Evolutionary conservation across 2,329 filamentous ascomycete genomes (phyloP).

Genomic region (Pestalotiopsis sp.): DNA sequence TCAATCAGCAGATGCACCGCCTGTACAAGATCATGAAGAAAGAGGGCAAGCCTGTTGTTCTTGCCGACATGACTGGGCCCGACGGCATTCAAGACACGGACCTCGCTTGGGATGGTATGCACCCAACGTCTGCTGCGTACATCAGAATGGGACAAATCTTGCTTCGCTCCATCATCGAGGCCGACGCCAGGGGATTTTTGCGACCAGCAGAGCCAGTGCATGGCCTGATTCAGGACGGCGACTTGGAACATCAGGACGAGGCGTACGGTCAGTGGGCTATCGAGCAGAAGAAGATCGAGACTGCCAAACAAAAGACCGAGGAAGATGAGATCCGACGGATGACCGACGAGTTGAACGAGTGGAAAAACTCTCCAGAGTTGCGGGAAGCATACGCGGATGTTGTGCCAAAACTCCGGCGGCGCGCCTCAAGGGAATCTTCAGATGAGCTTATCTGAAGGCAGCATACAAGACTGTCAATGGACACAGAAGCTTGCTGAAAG

Average conservation of each 20-base stretch:
- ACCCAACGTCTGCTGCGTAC: constrained; percentile 24
- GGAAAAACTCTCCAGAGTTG: neutral
- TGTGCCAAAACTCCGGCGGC: neutral
- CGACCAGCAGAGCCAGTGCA: constrained; percentile 18
- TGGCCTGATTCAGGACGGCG: constrained; percentile 21
- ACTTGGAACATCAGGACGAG: constrained; percentile 16
- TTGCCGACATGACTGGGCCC: constrained; percentile 26
- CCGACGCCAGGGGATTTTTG: constrained; percentile 18
- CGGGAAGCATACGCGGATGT: neutral
- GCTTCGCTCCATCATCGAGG: constrained; percentile 20
- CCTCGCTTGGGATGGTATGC: constrained; percentile 26
- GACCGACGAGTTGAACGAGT: constrained; percentile 11
- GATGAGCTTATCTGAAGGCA: neutral
- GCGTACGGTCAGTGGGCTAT: constrained; percentile 7
- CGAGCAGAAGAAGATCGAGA: constrained; percentile 1
- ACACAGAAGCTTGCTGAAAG: neutral
- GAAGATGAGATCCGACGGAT: constrained; percentile 13
- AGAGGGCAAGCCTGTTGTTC: constrained; percentile 23
- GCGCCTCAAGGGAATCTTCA: neutral
- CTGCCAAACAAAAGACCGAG: neutral
- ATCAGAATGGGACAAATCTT: constrained; percentile 23
- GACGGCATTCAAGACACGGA: constrained; percentile 21
- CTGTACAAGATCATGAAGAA: constrained; percentile 22
- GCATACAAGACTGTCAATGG: neutral
- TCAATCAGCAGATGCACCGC: constrained; percentile 25